These are phyloP conservation scores for Periglandula ipomoeae DNA, from an alignment of 2,329 filamentous ascomycete species.

Conservation along the genomic window DNA sequence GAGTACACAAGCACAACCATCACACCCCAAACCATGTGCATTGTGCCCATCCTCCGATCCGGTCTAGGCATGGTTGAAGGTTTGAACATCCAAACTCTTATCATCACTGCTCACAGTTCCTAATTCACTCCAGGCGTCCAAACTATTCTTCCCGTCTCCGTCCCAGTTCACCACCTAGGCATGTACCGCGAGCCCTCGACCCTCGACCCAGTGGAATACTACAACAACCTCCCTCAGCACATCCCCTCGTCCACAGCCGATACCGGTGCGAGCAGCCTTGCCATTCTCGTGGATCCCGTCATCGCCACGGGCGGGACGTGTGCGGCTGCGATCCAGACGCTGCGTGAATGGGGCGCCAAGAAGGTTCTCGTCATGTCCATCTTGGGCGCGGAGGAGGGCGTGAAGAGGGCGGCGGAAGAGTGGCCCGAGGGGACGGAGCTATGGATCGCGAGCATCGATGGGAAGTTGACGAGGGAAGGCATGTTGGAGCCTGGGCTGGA, in stretches of 20 bases:
- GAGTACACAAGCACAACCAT: constrained; percentile 59
- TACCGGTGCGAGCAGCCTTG: constrained; percentile 43
- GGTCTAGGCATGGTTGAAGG: constrained; percentile 87
- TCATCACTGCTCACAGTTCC: too few species aligned
- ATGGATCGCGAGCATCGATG: constrained; percentile 76
- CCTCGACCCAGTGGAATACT: constrained; percentile 88
- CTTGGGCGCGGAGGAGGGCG: constrained; percentile 62
- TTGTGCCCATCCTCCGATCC: constrained; percentile 88
- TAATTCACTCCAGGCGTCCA: constrained; percentile 59
- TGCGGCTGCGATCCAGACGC: constrained; percentile 78
- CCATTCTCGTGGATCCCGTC: constrained; percentile 82
- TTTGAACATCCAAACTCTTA: too few species aligned
- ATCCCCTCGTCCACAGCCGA: constrained; percentile 25
- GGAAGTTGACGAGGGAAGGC: constrained; percentile 61
- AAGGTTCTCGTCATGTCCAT: constrained; percentile 69
- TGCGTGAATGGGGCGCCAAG: constrained; percentile 86
- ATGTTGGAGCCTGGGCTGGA: constrained; percentile 89
- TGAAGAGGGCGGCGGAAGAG: constrained; percentile 60
- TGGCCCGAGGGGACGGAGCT: constrained; percentile 73
- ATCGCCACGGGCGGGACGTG: constrained; percentile 91
- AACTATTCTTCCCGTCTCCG: constrained; percentile 68
- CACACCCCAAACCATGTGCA: constrained; percentile 57
- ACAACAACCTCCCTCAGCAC: constrained; percentile 89
- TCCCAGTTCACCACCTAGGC: constrained; percentile 86
- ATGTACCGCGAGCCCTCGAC: constrained; percentile 86